Evolutionary conservation across 805 yeast genomes (phyloP), one percentile per base, ranked within the genome.

Genomic region (Yamadazyma olivae): DNA sequence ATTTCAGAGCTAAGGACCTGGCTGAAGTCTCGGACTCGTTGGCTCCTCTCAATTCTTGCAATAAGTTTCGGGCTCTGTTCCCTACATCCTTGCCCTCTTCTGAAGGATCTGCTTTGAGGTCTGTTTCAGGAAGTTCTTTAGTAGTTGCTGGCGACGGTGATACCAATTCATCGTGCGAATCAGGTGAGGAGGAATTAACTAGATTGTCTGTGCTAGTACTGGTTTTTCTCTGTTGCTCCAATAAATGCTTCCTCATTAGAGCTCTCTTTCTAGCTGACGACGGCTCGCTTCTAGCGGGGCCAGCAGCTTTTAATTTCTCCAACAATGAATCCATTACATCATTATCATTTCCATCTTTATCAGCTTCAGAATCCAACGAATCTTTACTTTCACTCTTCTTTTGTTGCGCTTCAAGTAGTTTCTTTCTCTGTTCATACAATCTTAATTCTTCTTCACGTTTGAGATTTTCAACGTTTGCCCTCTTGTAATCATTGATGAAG

Each of bases 271-370:
- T 70, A 0, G 95, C 95, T 3, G 88, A 76, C 2, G 86, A 67
- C 1, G 93, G 77, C 43, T 89, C 93, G 5, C 86, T 79, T 43
- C 79, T 78, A 4, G 79, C 62, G 8, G 93, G 85, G 1, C 91
- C 95, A 0, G 93, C 86, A 13, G 90, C 89, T 53, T 89, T 83
- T 51, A 93, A 73, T 52, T 84, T 87, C 56, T 89, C 95, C 39
- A 93, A 70, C 32, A 93, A 67, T 23, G 83, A 77, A 56, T 93
- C 99, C 84, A 93, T 88, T 27, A 88, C 83, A 32, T 71, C 67
- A 14, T 57, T 64, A 13, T 62, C 79, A 9, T 67, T 75, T 19
- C 64, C 70, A 14, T 61, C 70, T 0, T 54, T 62, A 15, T 51
- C 64, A 12, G 48, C 59, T 19, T 61, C 67, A 2, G 38, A 32